Base-by-base conservation (phyloP, 192 early-diverging fungal genomes). In the Podila verticillata region DNA sequence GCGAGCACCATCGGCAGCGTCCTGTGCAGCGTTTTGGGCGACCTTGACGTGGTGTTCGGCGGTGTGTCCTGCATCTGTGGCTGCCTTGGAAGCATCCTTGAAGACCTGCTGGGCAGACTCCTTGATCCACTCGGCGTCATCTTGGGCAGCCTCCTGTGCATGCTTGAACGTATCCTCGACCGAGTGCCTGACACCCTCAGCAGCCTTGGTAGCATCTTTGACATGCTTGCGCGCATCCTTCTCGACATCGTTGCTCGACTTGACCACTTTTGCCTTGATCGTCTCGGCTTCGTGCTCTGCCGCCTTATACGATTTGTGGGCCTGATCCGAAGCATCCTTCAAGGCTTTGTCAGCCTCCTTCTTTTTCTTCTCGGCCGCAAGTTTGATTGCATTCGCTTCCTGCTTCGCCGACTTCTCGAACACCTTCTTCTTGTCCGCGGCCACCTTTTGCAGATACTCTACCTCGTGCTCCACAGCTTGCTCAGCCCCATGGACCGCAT, bases 221-320 rank as follows among this genome's bases (percentile, higher is more conserved):
- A 26, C 67, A 20, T 66, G 24, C 5, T 71, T 7, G 12, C 48
- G 54, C 2, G 47, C 66, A 28, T 5, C 32, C 15, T 75, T 24
- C 5, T 61, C 26, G 20, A 61, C 66, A 19, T 49, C 51, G 5
- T 75, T 51, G 6, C 26, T 47, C 15, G 35, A 36, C 7, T 58
- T 57, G 54, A 54, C 19, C 22, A 61, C 68, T 57, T 69, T 70
- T 30, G 44, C 75, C 58, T 62, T 70, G 59, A 78, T 61, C 22
- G 26, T 32, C 19, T 68, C 48, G 3, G 68, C 74, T 29, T 66
- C 61, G 10, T 54, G 56, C 22, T 44, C 63, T 6, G 74, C 68
- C 31, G 66, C 32, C 8, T 77, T 34, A 31, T 59, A 72, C 0
- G 60, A 22, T 20, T 72, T 56, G 51, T 80, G 75, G 17, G 65